A percentile compares a stretch with the other conserved stretches of the same genome.
Evolutionary conservation across 257 asterid species (phyloP).

Genomic region (Petunia axillaris): DNA sequence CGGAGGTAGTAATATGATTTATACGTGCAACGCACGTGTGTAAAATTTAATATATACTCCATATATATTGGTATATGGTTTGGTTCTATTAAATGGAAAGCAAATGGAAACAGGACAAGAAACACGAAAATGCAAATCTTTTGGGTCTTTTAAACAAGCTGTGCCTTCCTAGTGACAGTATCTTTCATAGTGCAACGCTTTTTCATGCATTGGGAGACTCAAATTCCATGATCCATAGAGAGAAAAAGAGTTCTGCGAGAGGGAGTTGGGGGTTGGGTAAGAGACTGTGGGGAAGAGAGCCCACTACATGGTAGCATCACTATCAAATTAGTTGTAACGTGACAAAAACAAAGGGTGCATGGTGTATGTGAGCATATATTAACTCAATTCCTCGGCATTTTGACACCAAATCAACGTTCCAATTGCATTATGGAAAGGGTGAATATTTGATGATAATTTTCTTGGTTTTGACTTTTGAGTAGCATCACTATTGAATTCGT

Average conservation of each 20-base stretch:
- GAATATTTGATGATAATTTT: not conserved
- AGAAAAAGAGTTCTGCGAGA: constrained; percentile 12
- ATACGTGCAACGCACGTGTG: not conserved
- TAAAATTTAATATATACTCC: not conserved
- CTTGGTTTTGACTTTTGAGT: too few relatives aligned
- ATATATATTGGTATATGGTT: not conserved
- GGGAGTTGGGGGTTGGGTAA: constrained; percentile 28
- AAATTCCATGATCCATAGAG: constrained; percentile 60
- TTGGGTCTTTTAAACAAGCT: constrained; percentile 42
- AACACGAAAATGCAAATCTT: constrained; percentile 24
- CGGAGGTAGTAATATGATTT: not conserved
- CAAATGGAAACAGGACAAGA: constrained; percentile 30
- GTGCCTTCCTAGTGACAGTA: constrained; percentile 29
- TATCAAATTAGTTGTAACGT: constrained; percentile 48
- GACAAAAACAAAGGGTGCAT: constrained; percentile 11
- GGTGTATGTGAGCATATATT: not conserved
- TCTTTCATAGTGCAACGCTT: constrained; percentile 27
- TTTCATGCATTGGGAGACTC: constrained; percentile 54
- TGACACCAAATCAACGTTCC: not conserved
- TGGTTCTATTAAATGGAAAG: constrained; percentile 22
- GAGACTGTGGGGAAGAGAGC: constrained; percentile 27
- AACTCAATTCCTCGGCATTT: not conserved
- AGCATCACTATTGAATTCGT: too few relatives aligned
- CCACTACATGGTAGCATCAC: constrained; percentile 47
- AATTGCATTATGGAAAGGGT: not conserved